phyloP scores from a whole-genome alignment of 495 filamentous ascomycete species.

The Pseudotulostoma volvatum region DNA sequence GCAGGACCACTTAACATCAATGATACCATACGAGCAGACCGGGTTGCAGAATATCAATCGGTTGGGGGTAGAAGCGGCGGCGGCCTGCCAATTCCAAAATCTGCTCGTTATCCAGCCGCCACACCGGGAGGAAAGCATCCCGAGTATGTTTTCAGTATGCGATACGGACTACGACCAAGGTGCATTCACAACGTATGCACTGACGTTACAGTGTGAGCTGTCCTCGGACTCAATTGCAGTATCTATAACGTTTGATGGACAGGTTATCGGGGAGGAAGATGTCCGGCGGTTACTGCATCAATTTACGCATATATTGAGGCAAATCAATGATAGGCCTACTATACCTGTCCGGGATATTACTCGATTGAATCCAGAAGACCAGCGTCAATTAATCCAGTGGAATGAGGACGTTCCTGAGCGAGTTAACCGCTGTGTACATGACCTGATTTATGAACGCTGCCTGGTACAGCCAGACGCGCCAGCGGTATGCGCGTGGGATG shows the following conservation, averaged over 20 bases:
- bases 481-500: constrained; percentile 24
- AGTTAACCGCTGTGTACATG: constrained; percentile 14
- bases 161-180: too few relatives aligned
- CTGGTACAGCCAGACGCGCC: constrained; percentile 7
- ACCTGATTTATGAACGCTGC: constrained; percentile 11
- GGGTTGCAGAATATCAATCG: constrained; percentile 34
- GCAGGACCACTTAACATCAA: constrained; percentile 25
- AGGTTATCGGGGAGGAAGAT: constrained; percentile 2
- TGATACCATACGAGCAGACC: constrained; percentile 37
- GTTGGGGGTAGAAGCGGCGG: constrained; percentile 12
- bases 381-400: constrained; percentile 15
- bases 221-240: constrained; percentile 1
- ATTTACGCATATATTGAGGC: constrained; percentile 9
- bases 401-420: constrained; percentile 13
- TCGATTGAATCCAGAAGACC: constrained; percentile 5
- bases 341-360: constrained; percentile 1
- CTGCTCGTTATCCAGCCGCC: constrained; percentile 14
- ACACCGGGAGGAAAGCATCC: neutral
- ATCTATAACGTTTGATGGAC: constrained; percentile 8
- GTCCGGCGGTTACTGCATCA: constrained; percentile 8
- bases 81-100: constrained; percentile 23
- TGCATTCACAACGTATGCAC: constrained; percentile 5
- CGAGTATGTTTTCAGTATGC: too few relatives aligned
- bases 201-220: constrained; percentile 2
- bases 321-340: neutral